phyloP scores from a whole-genome alignment of 176 grass and related monocot species.

The Carex pumila region DNA sequence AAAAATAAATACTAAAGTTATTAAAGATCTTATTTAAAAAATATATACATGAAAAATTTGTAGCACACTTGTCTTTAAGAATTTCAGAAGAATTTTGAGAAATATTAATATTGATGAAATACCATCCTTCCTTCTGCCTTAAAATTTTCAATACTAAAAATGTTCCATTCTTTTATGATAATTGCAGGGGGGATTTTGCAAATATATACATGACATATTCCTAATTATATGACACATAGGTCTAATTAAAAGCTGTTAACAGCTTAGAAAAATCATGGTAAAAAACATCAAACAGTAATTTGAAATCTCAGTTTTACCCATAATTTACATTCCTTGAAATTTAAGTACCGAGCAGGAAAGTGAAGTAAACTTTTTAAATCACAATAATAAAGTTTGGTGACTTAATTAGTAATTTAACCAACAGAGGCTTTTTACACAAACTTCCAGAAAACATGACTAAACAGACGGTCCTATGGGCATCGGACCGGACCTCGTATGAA shows the following conservation, averaged over 20 bases:
- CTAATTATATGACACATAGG: background rate
- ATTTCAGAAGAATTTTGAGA: background rate
- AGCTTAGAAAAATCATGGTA: background rate
- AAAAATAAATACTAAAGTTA: too few species aligned
- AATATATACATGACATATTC: too few species aligned
- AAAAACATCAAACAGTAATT: background rate
- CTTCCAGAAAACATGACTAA: background rate
- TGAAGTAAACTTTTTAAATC: background rate
- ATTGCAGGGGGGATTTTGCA: background rate
- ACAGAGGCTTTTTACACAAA: background rate
- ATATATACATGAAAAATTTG: too few species aligned
- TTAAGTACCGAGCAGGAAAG: background rate
- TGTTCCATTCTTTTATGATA: background rate
- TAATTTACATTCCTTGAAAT: background rate
- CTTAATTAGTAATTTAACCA: background rate
- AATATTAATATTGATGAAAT: background rate
- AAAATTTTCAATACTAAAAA: too few species aligned
- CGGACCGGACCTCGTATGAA: too few species aligned
- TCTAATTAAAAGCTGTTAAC: background rate
- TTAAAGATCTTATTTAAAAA: too few species aligned
- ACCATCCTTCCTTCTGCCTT: background rate
- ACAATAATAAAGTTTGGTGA: constrained; percentile 8
- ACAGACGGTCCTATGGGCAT: too few species aligned
- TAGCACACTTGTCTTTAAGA: too few species aligned
- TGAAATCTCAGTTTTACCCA: background rate